phyloP scores from a whole-genome alignment of 768 basidiomycete genomes.

The Pulveroboletus frians region DNA sequence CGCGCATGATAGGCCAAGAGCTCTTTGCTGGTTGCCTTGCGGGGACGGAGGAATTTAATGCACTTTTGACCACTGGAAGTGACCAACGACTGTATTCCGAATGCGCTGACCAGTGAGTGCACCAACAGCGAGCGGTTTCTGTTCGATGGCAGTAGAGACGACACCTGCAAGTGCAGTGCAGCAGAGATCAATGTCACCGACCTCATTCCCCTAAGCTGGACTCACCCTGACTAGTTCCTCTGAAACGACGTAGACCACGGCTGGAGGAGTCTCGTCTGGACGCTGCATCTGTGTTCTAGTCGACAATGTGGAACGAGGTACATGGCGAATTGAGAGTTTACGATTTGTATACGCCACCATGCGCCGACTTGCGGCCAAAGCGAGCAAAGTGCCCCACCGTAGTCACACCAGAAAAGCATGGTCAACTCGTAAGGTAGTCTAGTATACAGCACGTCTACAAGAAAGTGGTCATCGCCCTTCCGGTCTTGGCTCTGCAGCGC shows the following conservation, averaged over 20 bases:
- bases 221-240: constrained; percentile 51
- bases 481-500: constrained; percentile 38
- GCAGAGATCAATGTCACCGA: neutral
- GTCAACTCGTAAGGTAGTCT: neutral
- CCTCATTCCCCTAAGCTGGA: neutral
- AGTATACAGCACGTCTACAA: constrained; percentile 2
- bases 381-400: no score
- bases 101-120: constrained; percentile 54
- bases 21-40: constrained; percentile 49
- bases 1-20: constrained; percentile 64
- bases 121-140: constrained; percentile 59
- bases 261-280: constrained; percentile 5
- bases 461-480: constrained; percentile 30
- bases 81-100: constrained; percentile 42
- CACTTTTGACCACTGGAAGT: constrained; percentile 18
- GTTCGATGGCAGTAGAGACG: constrained; percentile 66
- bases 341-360: no score
- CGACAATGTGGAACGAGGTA: no score
- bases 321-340: no score
- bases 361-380: no score
- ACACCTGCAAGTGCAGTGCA: constrained; percentile 27
- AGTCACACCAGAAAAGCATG: neutral
- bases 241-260: constrained; percentile 49
- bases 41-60: constrained; percentile 48
- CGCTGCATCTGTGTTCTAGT: constrained; percentile 6